Evolutionary conservation across 305 asterid species (phyloP).

Genomic region (Fraxinus angustifolia): DNA sequence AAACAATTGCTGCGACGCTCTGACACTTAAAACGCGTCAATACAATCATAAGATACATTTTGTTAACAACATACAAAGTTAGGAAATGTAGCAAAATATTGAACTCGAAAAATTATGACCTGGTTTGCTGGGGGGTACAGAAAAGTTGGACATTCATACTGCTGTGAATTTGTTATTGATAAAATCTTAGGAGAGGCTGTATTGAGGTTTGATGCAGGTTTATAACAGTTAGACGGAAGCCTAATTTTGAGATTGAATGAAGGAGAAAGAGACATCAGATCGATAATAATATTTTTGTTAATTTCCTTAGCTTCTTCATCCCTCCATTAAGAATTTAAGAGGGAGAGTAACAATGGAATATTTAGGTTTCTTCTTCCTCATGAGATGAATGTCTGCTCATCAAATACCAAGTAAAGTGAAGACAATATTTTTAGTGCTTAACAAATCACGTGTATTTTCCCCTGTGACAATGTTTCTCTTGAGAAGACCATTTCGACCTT

Average conservation of each 20-base stretch:
- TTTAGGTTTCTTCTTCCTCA: slow-evolving; percentile 68
- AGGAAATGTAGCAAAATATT: neutral
- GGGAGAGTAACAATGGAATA: slow-evolving; percentile 42
- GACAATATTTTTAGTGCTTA: neutral
- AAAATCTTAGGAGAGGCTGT: slow-evolving; percentile 23
- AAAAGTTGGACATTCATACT: slow-evolving; percentile 30
- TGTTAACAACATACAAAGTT: neutral
- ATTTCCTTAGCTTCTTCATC: neutral
- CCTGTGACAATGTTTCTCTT: neutral
- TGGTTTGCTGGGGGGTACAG: slow-evolving; percentile 55
- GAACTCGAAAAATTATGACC: slow-evolving; percentile 31
- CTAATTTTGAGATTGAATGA: slow-evolving; percentile 29
- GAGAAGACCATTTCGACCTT: slow-evolving; percentile 1
- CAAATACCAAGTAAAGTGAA: slow-evolving; percentile 15
- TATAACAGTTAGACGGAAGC: slow-evolving; percentile 25
- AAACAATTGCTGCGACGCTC: slow-evolving; percentile 90
- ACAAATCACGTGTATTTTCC: neutral
- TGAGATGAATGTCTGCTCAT: slow-evolving; percentile 21
- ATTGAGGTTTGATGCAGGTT: slow-evolving; percentile 21
- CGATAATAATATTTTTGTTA: neutral
- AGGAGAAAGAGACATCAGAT: slow-evolving; percentile 44
- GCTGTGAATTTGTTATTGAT: slow-evolving; percentile 30
- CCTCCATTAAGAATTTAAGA: slow-evolving; percentile 36
- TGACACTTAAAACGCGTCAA: slow-evolving; percentile 30
- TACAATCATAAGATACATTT: slow-evolving; percentile 18